These are phyloP conservation scores for Tardiomyces blankii DNA, from an alignment of 1,139 yeast genomes.

Conservation along the genomic window DNA sequence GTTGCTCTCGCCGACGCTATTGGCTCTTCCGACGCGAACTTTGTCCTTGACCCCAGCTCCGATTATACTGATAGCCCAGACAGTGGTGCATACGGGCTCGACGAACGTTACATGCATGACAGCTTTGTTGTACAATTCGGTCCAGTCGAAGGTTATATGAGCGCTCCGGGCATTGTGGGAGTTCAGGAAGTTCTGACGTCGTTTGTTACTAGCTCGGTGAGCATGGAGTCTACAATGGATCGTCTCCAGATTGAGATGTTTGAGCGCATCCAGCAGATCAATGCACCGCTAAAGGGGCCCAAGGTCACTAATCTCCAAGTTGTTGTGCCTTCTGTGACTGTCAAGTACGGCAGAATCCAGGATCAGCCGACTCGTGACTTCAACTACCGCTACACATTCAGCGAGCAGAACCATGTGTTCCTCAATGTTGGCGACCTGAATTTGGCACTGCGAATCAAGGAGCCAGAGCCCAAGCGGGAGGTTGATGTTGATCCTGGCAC, in stretches of 20 bases:
- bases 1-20: background rate
- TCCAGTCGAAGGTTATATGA: constrained; percentile 25
- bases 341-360: constrained; percentile 35
- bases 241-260: constrained; percentile 52
- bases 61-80: background rate
- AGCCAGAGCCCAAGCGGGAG: constrained; percentile 9
- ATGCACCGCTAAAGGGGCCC: constrained; percentile 2
- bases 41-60: background rate
- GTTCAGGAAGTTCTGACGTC: constrained; percentile 14
- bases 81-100: background rate
- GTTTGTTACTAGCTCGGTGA: constrained; percentile 13
- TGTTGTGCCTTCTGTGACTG: constrained; percentile 36
- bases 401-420: background rate
- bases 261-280: constrained; percentile 24
- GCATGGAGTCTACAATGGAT: constrained; percentile 47
- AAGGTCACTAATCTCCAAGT: constrained; percentile 15
- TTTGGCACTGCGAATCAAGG: constrained; percentile 7
- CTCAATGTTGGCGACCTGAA: constrained; percentile 1
- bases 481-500: constrained; percentile 13
- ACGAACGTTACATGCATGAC: constrained; percentile 26
- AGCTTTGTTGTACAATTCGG: constrained; percentile 45
- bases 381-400: background rate
- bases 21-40: background rate
- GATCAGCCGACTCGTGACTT: background rate
- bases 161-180: constrained; percentile 22